phyloP scores from a whole-genome alignment of 2,329 filamentous ascomycete species.

The Pseudodiploospora longispora region DNA sequence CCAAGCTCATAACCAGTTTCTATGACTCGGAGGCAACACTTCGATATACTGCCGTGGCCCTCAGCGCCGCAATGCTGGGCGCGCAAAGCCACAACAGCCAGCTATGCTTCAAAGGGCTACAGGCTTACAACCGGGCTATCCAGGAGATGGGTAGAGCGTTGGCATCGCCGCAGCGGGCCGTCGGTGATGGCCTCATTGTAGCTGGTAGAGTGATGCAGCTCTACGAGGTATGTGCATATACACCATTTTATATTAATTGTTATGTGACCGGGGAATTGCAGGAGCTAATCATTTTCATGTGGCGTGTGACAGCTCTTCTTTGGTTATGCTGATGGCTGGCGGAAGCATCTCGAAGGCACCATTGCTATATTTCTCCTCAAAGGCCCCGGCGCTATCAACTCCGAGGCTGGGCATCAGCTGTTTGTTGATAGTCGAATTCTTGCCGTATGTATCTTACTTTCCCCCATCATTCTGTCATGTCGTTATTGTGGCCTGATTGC shows the following conservation, averaged over 20 bases:
- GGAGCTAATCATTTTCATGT: no score
- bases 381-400: conserved; percentile 8
- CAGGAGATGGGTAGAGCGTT: conserved; percentile 9
- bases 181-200: conserved; percentile 9
- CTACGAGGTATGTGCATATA: conserved; percentile 12
- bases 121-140: conserved; percentile 14
- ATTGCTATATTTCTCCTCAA: conserved; percentile 9
- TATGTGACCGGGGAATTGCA: no score
- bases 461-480: no score
- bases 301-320: conserved; percentile 1
- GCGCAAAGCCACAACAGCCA: conserved; percentile 11
- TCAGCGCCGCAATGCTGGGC: conserved; percentile 14
- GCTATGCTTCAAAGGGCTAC: conserved; percentile 13
- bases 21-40: conserved; percentile 12
- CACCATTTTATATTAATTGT: no score
- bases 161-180: conserved; percentile 6
- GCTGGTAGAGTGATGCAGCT: conserved; percentile 11
- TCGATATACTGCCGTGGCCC: conserved; percentile 12
- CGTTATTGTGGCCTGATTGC: no score
- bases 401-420: conserved; percentile 12
- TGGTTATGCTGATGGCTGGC: conserved; percentile 8
- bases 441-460: conserved; percentile 8
- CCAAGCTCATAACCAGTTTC: conserved; percentile 11
- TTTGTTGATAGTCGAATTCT: conserved; percentile 15
- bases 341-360: conserved; percentile 11